Conservation (phyloP, 208 protist species). For the Leishmania aethiopica region DNA sequence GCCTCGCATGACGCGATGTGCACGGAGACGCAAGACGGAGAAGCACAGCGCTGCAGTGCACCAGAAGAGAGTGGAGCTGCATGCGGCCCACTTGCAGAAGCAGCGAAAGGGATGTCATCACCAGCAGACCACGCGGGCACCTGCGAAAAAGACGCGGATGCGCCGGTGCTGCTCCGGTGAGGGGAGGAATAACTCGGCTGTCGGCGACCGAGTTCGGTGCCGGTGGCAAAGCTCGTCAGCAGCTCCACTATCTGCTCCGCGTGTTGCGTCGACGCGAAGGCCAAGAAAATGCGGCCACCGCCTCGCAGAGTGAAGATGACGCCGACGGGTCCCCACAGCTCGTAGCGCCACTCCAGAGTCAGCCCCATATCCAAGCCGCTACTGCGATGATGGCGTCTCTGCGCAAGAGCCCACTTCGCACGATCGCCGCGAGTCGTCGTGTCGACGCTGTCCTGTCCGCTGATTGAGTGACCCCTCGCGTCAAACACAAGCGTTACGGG, state of each 20-base stretch:
- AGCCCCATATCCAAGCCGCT: neutral
- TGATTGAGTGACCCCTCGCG: slow-evolving; percentile 8
- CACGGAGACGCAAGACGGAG: neutral
- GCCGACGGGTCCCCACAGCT: slow-evolving; percentile 46
- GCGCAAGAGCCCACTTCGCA: neutral
- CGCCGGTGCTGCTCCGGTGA: neutral
- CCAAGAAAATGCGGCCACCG: slow-evolving; percentile 34
- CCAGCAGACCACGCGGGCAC: neutral
- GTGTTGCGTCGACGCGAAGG: slow-evolving; percentile 23
- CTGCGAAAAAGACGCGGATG: neutral
- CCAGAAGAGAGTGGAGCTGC: neutral
- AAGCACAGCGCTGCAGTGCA: neutral
- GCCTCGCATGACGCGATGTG: neutral
- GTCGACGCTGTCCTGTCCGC: neutral
- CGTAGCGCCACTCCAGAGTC: slow-evolving; percentile 35
- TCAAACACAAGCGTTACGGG: slow-evolving; percentile 35
- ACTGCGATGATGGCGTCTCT: neutral
- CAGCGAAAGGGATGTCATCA: neutral
- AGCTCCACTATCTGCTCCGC: slow-evolving; percentile 27
- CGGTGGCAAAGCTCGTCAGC: slow-evolving; percentile 16
- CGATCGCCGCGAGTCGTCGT: neutral
- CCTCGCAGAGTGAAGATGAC: slow-evolving; percentile 34
- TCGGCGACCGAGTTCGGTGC: neutral
- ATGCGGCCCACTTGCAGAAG: no score
- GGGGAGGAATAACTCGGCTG: neutral